Evolutionary conservation across 371 early-diverging fungal genomes (phyloP), one percentile per base, ranked within the genome.

Genomic region (Mortierella sp.): DNA sequence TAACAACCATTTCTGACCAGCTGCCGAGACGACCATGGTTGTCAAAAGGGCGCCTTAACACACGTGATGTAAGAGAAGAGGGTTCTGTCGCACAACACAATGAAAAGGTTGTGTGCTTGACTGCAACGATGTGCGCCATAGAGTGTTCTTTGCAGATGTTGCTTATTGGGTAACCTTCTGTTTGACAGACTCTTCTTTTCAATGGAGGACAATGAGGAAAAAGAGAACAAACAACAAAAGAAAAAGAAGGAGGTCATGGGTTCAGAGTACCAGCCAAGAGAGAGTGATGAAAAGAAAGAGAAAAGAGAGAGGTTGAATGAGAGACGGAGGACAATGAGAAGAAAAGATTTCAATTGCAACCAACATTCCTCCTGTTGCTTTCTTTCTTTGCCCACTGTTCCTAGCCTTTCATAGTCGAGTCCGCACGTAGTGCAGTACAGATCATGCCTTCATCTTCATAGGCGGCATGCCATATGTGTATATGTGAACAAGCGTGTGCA

Each of bases 291-390:
- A 40, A 40, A 40, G 43, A 4, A 6, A 28, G 16, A 19, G 34
- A 61, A 61, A 34, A 31, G 59, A 59, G 59, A n/a, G n/a, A n/a
- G n/a, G n/a, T n/a, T n/a, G n/a, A n/a, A n/a, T n/a, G n/a, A n/a
- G n/a, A n/a, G n/a, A n/a, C n/a, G 31, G 48, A 34, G 19, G 37
- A 61, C 61, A 59, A 59, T 5, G 24, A 69, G 9, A 55, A 28
- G 61, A 37, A 71, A 31, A 69, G 74, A 79, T 82, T 82, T 82
- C 79, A 54, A 82, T 79, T 82, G 79, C 76, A 82, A 79, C 83
- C 74, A 79, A 82, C 78, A 82, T 82, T 82, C 82, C 82, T 76
- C 71, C 72, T 54, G 21, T 34, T 31, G 70, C n/a, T 2, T 72
- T 14, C 43, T n/a, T 5, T 54, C 50, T 61, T 74, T 46, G 61